Evolutionary conservation across 2,329 filamentous ascomycete species (phyloP).

Genomic region (Neopestalotiopsis clavispora): DNA sequence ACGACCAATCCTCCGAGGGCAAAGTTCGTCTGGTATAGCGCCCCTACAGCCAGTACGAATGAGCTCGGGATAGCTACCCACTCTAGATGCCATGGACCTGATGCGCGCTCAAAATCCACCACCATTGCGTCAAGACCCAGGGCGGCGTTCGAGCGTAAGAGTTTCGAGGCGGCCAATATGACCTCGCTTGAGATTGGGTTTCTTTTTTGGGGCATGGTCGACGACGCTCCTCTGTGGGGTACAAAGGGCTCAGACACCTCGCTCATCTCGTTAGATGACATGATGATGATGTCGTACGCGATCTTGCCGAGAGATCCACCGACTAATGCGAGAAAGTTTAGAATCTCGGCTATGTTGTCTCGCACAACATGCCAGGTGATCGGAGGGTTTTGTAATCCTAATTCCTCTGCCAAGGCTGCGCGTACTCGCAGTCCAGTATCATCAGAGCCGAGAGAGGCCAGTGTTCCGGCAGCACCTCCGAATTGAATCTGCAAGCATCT

Average conservation of each 20-base stretch:
- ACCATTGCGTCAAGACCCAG: constrained; percentile 62
- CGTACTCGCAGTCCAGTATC: constrained; percentile 54
- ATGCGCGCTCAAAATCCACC: constrained; percentile 60
- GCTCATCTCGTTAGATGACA: constrained; percentile 60
- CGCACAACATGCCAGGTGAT: constrained; percentile 64
- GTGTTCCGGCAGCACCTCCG: constrained; percentile 59
- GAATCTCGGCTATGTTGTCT: constrained; percentile 57
- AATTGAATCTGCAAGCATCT: constrained; percentile 58
- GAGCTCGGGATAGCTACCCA: constrained; percentile 60
- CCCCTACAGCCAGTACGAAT: constrained; percentile 57
- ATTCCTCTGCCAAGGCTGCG: constrained; percentile 51
- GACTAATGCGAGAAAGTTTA: constrained; percentile 57
- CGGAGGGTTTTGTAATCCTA: constrained; percentile 51
- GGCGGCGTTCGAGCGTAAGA: constrained; percentile 55
- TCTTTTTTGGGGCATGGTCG: constrained; percentile 64
- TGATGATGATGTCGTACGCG: constrained; percentile 59
- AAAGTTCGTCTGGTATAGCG: constrained; percentile 58
- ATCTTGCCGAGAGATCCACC: constrained; percentile 60
- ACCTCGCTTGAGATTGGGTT: constrained; percentile 64
- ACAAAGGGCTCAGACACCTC: constrained; percentile 62
- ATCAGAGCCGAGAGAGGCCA: constrained; percentile 55
- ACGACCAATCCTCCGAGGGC: constrained; percentile 56
- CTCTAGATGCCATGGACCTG: constrained; percentile 63
- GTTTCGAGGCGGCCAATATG: constrained; percentile 58
- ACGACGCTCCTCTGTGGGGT: constrained; percentile 57